Conservation (phyloP, 306 rosid genomes). For the Cyamopsis tetragonoloba region DNA sequence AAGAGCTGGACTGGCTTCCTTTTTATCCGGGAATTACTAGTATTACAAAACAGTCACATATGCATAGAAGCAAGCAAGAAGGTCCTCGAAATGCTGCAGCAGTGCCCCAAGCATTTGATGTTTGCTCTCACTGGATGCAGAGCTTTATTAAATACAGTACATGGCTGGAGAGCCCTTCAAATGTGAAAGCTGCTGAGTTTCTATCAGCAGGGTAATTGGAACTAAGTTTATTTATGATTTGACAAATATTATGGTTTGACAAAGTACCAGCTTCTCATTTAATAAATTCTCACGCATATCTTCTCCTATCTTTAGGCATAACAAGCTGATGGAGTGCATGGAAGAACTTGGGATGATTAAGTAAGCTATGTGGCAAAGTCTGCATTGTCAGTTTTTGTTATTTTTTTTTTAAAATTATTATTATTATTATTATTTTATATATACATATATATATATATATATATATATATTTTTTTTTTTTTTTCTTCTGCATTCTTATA, state of each 20-base stretch:
- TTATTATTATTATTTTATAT: no score
- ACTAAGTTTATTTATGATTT: conserved; percentile 16
- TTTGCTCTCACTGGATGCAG: conserved; percentile 93
- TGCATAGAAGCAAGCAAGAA: conserved; percentile 62
- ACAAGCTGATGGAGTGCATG: conserved; percentile 67
- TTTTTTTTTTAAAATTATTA: no score
- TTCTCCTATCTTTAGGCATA: conserved; percentile 61
- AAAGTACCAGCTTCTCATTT: conserved; percentile 24
- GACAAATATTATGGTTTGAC: conserved; percentile 27
- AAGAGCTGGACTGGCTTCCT: conserved; percentile 98
- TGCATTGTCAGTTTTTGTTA: conserved; percentile 11
- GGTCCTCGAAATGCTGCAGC: conserved; percentile 86
- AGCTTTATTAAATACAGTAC: conserved; percentile 89
- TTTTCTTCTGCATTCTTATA: neutral
- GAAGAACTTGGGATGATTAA: conserved; percentile 67
- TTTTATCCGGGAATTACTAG: conserved; percentile 72
- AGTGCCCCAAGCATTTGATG: conserved; percentile 62
- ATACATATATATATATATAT: no score
- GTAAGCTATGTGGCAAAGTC: conserved; percentile 45
- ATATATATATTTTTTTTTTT: no score
- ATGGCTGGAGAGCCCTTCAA: conserved; percentile 89
- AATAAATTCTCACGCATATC: conserved; percentile 1
- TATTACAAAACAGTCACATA: conserved; percentile 49
- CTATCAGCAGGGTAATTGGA: conserved; percentile 82
- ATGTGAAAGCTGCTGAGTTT: conserved; percentile 87